Evolutionary conservation across 768 basidiomycete genomes (phyloP).

Genomic region (Tremella fuciformis): DNA sequence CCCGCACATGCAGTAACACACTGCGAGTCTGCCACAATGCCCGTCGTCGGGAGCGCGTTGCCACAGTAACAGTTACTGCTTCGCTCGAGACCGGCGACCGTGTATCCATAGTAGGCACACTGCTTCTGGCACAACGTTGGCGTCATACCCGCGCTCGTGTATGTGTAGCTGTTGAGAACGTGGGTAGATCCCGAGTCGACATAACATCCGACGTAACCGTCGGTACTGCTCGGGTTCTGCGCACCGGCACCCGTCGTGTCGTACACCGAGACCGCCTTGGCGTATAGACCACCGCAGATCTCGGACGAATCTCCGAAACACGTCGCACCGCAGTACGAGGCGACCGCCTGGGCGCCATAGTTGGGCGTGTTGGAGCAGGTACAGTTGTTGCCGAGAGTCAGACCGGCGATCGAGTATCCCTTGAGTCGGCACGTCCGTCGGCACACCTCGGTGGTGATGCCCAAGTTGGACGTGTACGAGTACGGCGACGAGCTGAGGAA

Average conservation of each 20-base stretch:
- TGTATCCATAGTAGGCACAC: not conserved
- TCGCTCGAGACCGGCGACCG: not conserved
- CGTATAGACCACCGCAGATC: conserved; percentile 36
- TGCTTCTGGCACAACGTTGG: not conserved
- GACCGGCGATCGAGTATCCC: conserved; percentile 27
- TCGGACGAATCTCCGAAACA: conserved; percentile 29
- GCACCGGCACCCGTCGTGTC: conserved; percentile 17
- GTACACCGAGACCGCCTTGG: conserved; percentile 22
- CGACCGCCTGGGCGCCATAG: conserved; percentile 12
- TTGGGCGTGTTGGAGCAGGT: conserved; percentile 29
- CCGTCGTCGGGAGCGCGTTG: not conserved
- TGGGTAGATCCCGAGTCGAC: conserved; percentile 5
- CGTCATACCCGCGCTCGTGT: conserved; percentile 28
- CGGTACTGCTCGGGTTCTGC: conserved; percentile 8
- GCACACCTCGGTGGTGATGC: conserved; percentile 29
- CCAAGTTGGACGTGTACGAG: conserved; percentile 13
- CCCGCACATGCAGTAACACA: conserved; percentile 1
- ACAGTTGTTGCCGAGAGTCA: conserved; percentile 36
- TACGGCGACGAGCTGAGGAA: conserved; percentile 19
- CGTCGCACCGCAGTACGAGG: not conserved
- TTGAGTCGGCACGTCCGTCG: conserved; percentile 36
- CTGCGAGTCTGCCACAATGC: not conserved
- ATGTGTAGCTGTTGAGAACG: conserved; percentile 14
- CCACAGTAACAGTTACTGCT: conserved; percentile 16
- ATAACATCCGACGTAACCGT: conserved; percentile 25